Base-by-base conservation (phyloP, 2,329 filamentous ascomycete genomes). In the Cladosporium sphaerospermum region DNA sequence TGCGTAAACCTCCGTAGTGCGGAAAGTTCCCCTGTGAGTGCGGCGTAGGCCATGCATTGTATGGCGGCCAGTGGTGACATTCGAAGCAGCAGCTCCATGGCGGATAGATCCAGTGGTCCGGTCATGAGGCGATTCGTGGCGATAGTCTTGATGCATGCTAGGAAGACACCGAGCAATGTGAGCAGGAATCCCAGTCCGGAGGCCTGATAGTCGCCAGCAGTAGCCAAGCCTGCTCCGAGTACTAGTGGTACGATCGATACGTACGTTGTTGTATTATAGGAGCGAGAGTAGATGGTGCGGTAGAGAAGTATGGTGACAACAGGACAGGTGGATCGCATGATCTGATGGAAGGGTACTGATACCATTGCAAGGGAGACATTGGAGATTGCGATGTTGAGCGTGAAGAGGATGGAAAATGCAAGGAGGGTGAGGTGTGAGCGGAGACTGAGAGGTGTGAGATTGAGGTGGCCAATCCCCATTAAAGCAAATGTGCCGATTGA, bases 121-220 rank as follows among this genome's bases (percentile, higher is more conserved):
- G 81, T 84, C 78, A 84, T 82, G 61, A 84, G 76, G 61, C 79
- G 77, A 68, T 84, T 84, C 34, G 81, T 83, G 31, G 79, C 79
- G 33, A 85, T 78, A 1, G 81, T 84, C 73, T 84, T 84, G 66
- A 70, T 61, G 23, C 69, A 66, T 4, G 67, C 67, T 13, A 70
- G 57, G 5, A 67, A 23, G 10, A 68, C 67, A 10, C 67, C 67
- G 73, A 72, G 58, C 71, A 65, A 59, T 4, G 67, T 70, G 42
- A 67, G 58, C 4, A 62, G 44, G 36, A 67, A 62, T 6, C 81
- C 81, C 13, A 76, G 67, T 19, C 76, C 68, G n/a, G 79, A 81
- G 62, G 81, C 82, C 60, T 78, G 80, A 73, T 82, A 82, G 68
- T 84, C 81, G 56, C 82, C 82, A 40, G 77, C 77, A 1, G 81